Evolutionary conservation across 1,284 basidiomycete genomes (phyloP), one percentile per base, ranked within the genome.

Genomic region (Cryptococcus amylolentus): DNA sequence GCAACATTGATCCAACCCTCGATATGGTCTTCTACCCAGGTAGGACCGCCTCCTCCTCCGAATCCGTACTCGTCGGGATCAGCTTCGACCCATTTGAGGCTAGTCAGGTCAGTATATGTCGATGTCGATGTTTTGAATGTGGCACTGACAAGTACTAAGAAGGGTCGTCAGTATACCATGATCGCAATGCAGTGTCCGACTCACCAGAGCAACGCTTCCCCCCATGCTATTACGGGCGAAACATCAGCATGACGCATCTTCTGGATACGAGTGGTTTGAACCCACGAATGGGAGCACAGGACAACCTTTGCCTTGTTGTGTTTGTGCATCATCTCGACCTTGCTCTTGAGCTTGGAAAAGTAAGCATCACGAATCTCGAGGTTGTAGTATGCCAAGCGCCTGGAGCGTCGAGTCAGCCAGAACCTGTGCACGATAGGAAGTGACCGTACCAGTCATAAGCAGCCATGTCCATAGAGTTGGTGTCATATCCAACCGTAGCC

Each of bases 31-130:
- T 98, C 94, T 16, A 96, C 91, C 96, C 96, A 99, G 35, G 84
- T 80, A 2, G 86, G 79, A 1, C 95, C 96, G 16, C 92, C 95
- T 4, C 85, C 75, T 7, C 74, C 84, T 5, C 95, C 95, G 65
- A 88, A 88, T 3, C 76, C 55, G 70, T 74, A 48, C 81, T 64
- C 64, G 35, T 67, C 66, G 0, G 75, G 75, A 18, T 88, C 84
- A 0, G 91, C 68, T 77, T 99, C 96, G 0, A 96, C 93, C 96
- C 95, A 98, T 80, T 97, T 98, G 68, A 92, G 82, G 72, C 89
- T 92, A 58, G 3, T 40, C 26, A 20, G 18, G 48, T 58, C 55
- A 62, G 58, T 35, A 45, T 10, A 41, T 40, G 39, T 40, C 14
- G 37, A 40, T 20, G 31, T 14, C 12, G 13, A 7, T n/a, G 27